phyloP scores from a whole-genome alignment of 2,329 filamentous ascomycete genomes.

The Fusarium sp. region DNA sequence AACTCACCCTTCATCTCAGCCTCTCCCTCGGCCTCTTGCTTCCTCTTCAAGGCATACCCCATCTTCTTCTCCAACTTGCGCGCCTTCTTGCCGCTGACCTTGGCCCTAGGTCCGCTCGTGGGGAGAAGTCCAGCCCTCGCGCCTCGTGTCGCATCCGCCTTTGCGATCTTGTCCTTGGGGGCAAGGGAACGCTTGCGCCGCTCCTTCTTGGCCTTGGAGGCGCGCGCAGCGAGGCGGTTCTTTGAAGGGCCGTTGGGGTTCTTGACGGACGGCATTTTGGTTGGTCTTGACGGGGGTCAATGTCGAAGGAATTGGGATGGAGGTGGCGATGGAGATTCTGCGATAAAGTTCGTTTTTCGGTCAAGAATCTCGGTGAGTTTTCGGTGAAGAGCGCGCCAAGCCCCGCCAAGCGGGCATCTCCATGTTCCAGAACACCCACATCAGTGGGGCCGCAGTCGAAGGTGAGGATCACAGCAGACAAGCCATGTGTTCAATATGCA shows the following conservation, averaged over 20 bases:
- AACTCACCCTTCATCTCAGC: slow-evolving; percentile 61
- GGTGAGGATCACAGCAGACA: background rate
- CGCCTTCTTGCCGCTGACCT: slow-evolving; percentile 66
- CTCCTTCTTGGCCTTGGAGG: slow-evolving; percentile 57
- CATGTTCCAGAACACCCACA: slow-evolving; percentile 23
- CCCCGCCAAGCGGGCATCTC: slow-evolving; percentile 27
- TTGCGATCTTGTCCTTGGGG: slow-evolving; percentile 54
- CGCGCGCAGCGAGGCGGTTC: slow-evolving; percentile 62
- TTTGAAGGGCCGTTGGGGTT: slow-evolving; percentile 69
- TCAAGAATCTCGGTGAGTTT: slow-evolving; percentile 29
- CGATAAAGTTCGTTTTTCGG: slow-evolving; percentile 32
- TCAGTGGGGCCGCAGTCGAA: background rate
- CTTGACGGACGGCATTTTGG: slow-evolving; percentile 65
- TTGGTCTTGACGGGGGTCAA: background rate
- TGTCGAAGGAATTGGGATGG: background rate
- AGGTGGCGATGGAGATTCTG: slow-evolving; percentile 18
- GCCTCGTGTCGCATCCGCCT: slow-evolving; percentile 60
- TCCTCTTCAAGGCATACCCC: slow-evolving; percentile 64
- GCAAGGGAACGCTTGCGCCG: slow-evolving; percentile 55
- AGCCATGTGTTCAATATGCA: background rate
- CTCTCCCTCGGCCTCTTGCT: slow-evolving; percentile 62
- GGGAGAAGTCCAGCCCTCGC: slow-evolving; percentile 65
- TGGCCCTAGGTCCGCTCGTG: slow-evolving; percentile 64
- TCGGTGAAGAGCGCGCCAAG: slow-evolving; percentile 22
- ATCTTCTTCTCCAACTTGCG: slow-evolving; percentile 67